Percentiles rank a stretch among this genome's conserved stretches.
phyloP scores from a whole-genome alignment of 1,139 yeast species.

The Taphrina confusa region DNA sequence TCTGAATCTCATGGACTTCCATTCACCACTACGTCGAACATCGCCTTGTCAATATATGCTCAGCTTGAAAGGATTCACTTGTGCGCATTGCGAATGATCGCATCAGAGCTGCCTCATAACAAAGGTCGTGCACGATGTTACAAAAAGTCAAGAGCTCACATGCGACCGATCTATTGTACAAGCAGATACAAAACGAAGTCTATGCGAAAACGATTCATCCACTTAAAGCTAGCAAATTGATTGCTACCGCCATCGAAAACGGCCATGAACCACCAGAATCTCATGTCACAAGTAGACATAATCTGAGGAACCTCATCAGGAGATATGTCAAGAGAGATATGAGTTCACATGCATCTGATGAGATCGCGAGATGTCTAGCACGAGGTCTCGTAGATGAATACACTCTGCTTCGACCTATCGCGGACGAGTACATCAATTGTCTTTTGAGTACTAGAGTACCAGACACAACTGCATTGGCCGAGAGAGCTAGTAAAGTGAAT shows the following conservation, averaged over 20 bases:
- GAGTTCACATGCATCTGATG: conserved; percentile 18
- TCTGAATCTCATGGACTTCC: no score
- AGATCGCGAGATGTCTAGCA: conserved; percentile 2
- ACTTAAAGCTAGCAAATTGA: conserved; percentile 19
- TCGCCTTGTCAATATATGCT: no score
- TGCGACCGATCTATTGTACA: background rate
- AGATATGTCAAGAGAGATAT: conserved; percentile 2
- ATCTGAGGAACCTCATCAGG: conserved; percentile 1
- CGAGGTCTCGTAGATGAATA: conserved; percentile 10
- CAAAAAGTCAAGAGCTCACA: no score
- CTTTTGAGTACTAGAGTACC: background rate
- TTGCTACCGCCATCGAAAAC: conserved; percentile 14
- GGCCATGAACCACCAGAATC: conserved; percentile 22
- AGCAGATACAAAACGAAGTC: conserved; percentile 10
- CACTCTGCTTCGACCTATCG: conserved; percentile 18
- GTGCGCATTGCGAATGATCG: no score
- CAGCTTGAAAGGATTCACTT: no score
- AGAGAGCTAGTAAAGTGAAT: background rate
- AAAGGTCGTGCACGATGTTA: no score
- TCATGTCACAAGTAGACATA: background rate
- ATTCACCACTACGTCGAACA: no score
- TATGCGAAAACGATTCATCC: conserved; percentile 19
- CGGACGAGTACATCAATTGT: conserved; percentile 25
- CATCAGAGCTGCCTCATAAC: no score
- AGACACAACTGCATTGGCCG: background rate